Base-by-base conservation (phyloP, 2,329 filamentous ascomycete genomes). In the Phoma sp. region DNA sequence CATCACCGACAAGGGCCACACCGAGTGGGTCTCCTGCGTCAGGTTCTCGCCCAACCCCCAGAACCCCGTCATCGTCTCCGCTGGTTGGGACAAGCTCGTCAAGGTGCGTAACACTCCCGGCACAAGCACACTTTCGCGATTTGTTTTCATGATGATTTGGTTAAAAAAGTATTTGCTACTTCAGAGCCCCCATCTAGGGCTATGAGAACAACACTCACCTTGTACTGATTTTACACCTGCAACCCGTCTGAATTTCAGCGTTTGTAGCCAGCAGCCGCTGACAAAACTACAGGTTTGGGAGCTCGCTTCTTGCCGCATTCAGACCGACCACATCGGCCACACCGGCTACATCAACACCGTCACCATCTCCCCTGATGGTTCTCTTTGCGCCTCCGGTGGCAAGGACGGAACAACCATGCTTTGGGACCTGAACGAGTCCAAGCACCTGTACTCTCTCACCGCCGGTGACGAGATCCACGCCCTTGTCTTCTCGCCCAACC, bases 341-440 rank as follows among this genome's bases (percentile, higher is more conserved):
- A 94, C 92, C 73, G 95, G 95, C 77, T 98, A 98, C 88, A 98
- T 95, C 87, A 99, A 99, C 90, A 96, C 95, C 78, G 95, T 99
- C 81, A 99, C 95, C 83, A 98, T 99, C 88, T 98, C 95, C 73
- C 95, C 95, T 77, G 95, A 98, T 81, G 95, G 95, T 77, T 98
- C 95, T 61, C 93, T 99, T 76, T 98, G 95, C 85, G 95, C 95
- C 65, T 98, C 95, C 68, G 95, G 95, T 82, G 95, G 95, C 80
- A 98, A 99, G 89, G 95, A 99, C 83, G 95, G 95, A 81, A 98
- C 94, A 80, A 98, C 95, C 80, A 99, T 98, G 95, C 92, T 99
- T 74, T 99, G 95, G 95, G 95, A 98, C 81, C 88, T 99, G 75
- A 99, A 99, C 88, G 95, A 99, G 90, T 97, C 93, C 80, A 99